Percentiles rank a stretch among this genome's conserved stretches.
phyloP scores from a whole-genome alignment of 2,329 filamentous ascomycete genomes.

The Talaromyces marneffei region DNA sequence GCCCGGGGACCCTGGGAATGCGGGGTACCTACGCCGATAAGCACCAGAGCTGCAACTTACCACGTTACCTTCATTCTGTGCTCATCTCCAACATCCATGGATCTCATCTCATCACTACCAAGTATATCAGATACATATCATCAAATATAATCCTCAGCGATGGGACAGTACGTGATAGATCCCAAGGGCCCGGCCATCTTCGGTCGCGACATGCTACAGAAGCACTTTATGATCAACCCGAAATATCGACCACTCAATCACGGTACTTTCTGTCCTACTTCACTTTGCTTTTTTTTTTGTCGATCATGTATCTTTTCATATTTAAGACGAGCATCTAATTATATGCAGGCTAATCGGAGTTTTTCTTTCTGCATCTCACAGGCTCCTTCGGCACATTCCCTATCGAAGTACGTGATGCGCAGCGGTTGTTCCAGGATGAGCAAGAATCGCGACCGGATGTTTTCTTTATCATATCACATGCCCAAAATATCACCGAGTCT shows the following conservation, averaged over 20 bases:
- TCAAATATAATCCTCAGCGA: neutral
- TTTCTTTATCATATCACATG: conserved; percentile 67
- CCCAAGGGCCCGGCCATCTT: conserved; percentile 33
- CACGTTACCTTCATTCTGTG: neutral
- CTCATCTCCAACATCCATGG: neutral
- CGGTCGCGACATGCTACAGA: conserved; percentile 48
- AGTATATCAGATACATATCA: neutral
- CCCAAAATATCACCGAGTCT: conserved; percentile 56
- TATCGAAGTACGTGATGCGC: conserved; percentile 51
- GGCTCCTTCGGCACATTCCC: conserved; percentile 77
- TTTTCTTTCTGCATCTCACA: neutral
- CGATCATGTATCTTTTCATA: neutral
- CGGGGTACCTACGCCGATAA: neutral
- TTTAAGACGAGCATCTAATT: neutral
- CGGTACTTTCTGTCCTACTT: conserved; percentile 44
- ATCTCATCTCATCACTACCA: neutral
- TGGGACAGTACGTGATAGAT: conserved; percentile 5
- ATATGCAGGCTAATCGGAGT: neutral
- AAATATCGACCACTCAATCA: conserved; percentile 73
- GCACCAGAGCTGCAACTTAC: neutral
- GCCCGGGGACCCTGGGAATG: no score
- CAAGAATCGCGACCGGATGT: conserved; percentile 65
- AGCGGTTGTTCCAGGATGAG: conserved; percentile 60
- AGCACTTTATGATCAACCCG: conserved; percentile 64
- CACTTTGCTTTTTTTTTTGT: neutral